These are phyloP conservation scores for Auricularia heimuer DNA, from an alignment of 768 basidiomycete species.

Conservation along the genomic window DNA sequence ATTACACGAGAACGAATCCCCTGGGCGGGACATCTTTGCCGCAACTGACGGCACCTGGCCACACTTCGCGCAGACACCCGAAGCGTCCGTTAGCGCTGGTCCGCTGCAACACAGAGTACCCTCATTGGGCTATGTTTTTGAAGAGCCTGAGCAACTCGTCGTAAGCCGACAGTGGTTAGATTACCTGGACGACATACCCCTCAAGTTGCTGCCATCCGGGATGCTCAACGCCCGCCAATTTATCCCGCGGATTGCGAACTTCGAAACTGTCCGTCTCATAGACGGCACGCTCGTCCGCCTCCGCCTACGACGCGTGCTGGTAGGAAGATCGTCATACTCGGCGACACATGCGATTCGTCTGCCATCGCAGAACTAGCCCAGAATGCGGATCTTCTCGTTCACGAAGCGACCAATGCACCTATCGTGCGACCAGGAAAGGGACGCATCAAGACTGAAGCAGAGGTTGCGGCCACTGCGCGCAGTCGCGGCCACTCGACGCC, in stretches of 20 bases:
- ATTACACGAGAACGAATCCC: slow-evolving; percentile 54
- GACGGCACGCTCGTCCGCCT: slow-evolving; percentile 22
- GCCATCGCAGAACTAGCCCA: slow-evolving; percentile 49
- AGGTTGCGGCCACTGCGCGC: slow-evolving; percentile 46
- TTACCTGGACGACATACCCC: slow-evolving; percentile 10
- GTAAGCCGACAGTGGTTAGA: slow-evolving; percentile 10
- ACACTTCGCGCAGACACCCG: slow-evolving; percentile 33
- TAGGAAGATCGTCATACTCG: slow-evolving; percentile 65
- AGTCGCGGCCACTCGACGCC: slow-evolving; percentile 72
- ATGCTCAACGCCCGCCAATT: slow-evolving; percentile 15
- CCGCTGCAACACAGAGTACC: slow-evolving; percentile 70
- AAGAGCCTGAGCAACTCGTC: slow-evolving; percentile 33
- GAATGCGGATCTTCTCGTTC: slow-evolving; percentile 67
- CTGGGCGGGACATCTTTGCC: slow-evolving; percentile 50
- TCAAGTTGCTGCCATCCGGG: slow-evolving; percentile 19
- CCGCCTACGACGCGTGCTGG: slow-evolving; percentile 23
- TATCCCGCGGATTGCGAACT: not conserved
- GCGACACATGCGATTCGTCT: slow-evolving; percentile 58
- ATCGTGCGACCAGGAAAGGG: slow-evolving; percentile 33
- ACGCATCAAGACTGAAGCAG: slow-evolving; percentile 32
- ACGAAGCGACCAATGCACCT: slow-evolving; percentile 73
- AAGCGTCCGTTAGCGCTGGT: slow-evolving; percentile 57
- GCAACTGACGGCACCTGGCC: slow-evolving; percentile 56
- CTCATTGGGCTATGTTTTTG: slow-evolving; percentile 70
- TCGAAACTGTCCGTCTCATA: slow-evolving; percentile 16